These are phyloP conservation scores for Trichoderma asperellum DNA, from an alignment of 2,329 filamentous ascomycete genomes.

Conservation along the genomic window DNA sequence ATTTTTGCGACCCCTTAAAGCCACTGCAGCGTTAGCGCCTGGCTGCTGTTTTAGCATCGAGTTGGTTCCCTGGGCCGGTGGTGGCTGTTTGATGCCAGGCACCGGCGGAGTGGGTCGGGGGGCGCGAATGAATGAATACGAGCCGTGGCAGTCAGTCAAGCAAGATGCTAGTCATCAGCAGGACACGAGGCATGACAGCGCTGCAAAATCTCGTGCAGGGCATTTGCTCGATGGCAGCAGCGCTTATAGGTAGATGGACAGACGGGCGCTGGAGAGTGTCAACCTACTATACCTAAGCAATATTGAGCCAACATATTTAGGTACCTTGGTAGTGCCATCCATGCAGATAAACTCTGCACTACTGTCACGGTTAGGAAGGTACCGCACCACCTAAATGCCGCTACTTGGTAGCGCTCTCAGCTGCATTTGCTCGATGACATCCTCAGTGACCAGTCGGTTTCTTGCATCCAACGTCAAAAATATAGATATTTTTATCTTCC, in stretches of 20 bases:
- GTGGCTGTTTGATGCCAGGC: conserved; percentile 24
- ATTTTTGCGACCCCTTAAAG: conserved; percentile 29
- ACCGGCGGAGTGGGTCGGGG: conserved; percentile 15
- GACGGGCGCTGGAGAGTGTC: too few species aligned
- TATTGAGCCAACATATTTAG: too few species aligned
- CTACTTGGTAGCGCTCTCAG: neutral
- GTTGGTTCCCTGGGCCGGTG: neutral
- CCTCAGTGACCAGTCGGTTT: neutral
- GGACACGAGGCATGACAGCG: neutral
- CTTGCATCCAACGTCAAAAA: neutral
- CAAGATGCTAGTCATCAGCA: neutral
- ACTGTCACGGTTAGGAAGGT: neutral
- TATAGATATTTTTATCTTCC: neutral
- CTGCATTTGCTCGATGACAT: neutral
- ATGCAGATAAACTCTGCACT: neutral
- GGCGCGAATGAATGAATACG: conserved; percentile 14
- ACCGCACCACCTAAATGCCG: neutral
- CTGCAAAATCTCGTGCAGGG: neutral
- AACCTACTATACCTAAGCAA: too few species aligned
- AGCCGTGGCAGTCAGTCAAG: neutral
- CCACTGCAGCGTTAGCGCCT: conserved; percentile 28
- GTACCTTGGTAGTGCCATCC: too few species aligned
- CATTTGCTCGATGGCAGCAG: neutral
- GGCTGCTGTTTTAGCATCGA: conserved; percentile 10
- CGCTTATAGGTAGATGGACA: neutral